Conservation (phyloP, 129 eudicot genomes). For the Chrysanthemum seticuspe region DNA sequence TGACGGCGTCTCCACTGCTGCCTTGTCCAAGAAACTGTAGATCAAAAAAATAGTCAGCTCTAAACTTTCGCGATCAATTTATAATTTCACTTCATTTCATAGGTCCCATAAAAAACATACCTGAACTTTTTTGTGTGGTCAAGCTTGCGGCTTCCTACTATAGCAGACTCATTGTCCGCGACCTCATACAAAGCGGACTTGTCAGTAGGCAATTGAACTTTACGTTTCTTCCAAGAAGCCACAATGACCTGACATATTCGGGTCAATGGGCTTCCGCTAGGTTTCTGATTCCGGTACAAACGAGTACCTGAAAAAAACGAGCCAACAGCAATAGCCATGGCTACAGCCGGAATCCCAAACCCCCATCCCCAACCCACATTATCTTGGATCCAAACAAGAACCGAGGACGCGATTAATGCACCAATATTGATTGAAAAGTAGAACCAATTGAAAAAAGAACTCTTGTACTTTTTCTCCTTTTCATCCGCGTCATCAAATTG, state of each 20-base stretch:
- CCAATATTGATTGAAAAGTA: constrained; percentile 69
- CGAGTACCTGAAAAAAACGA: constrained; percentile 63
- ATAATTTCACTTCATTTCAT: not conserved
- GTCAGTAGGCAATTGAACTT: constrained; percentile 40
- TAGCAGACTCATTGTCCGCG: constrained; percentile 45
- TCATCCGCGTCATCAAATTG: constrained; percentile 72
- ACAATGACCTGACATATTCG: constrained; percentile 58
- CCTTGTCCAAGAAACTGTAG: constrained; percentile 76
- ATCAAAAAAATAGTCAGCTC: not conserved
- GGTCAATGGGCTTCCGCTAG: constrained; percentile 73
- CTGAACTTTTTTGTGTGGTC: constrained; percentile 55
- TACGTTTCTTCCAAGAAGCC: constrained; percentile 52
- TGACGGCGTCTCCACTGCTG: constrained; percentile 53
- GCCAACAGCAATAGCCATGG: constrained; percentile 69
- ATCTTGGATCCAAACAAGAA: constrained; percentile 69
- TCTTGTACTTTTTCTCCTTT: constrained; percentile 51
- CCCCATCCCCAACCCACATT: constrained; percentile 85
- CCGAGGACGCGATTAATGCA: constrained; percentile 61
- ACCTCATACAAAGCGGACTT: constrained; percentile 47
- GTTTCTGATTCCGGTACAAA: constrained; percentile 57
- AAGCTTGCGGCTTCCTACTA: constrained; percentile 64
- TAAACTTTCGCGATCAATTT: not conserved
- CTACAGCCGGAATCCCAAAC: constrained; percentile 73
- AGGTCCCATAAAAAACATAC: constrained; percentile 22
- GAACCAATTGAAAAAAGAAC: constrained; percentile 68